Base-by-base conservation (phyloP, 768 basidiomycete species). In the Cystoderma amianthinum region DNA sequence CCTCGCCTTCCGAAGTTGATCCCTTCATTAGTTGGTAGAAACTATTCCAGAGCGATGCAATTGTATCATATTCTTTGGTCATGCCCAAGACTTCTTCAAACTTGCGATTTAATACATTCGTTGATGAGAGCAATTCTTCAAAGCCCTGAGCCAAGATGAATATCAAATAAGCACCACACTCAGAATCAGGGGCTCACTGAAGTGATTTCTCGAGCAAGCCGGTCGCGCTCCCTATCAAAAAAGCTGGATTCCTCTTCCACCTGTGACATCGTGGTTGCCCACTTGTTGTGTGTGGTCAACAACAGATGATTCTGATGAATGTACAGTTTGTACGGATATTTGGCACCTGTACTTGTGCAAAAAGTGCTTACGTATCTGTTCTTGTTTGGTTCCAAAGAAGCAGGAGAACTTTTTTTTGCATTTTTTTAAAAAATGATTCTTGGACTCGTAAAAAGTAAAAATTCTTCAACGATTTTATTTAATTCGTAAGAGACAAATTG, bases 1-100 rank as follows among this genome's bases (percentile, higher is more conserved):
- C 70, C 42, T 54, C 59, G 33, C 39, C 57, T 47, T 55, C 53
- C 0, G 57, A 57, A 13, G 58, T 57, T 3, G 63, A 63, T 33
- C 62, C 68, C 18, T 72, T 72, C 85, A 90, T 90, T 48, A 91
- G 67, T 43, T 81, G 65, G 51, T 88, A 81, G 49, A 90, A 91
- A 50, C 74, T 78, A 44, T 80, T 72, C 90, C 91, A 94, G 37
- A 96, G 67, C 2, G 77, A 70, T 2, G 92, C 88, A 32, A 94
- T 89, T 2, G 85, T 92, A 38, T 85, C 78, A 58, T 95, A 93
- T 68, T 94, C 93, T 44, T 80, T 82, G 4, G 93, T 92, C 78
- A 95, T 94, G 7, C 88, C 88, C 18, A 85, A 65, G 2, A 93
- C 90, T 56, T 96, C 91, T 60, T 97, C 93, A 13, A 95, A 73